Conservation (phyloP, 805 yeast genomes). For the Myxozyma neotropica region DNA sequence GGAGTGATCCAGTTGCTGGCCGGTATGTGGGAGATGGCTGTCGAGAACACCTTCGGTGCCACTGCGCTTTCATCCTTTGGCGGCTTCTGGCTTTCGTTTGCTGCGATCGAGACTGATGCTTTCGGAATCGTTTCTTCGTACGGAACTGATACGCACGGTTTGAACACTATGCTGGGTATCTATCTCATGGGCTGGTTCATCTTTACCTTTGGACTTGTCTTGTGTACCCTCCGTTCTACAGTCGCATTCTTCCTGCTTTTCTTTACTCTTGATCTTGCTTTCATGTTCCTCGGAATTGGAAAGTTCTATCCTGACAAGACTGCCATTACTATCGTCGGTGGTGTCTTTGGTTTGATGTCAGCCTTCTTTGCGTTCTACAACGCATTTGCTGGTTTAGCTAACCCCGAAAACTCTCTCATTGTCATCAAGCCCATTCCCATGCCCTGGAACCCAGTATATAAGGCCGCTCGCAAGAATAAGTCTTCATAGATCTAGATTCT, state of each 20-base stretch:
- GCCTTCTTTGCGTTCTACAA: conserved; percentile 64
- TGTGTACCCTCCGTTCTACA: conserved; percentile 65
- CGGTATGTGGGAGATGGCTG: conserved; percentile 66
- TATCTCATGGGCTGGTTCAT: conserved; percentile 64
- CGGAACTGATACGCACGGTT: conserved; percentile 40
- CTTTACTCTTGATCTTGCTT: conserved; percentile 56
- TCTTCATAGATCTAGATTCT: too few relatives aligned
- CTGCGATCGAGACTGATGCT: conserved; percentile 59
- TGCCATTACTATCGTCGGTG: conserved; percentile 57
- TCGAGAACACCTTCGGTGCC: conserved; percentile 70
- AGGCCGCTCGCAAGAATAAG: conserved; percentile 7
- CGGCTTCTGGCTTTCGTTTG: conserved; percentile 70
- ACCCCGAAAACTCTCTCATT: conserved; percentile 48
- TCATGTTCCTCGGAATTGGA: conserved; percentile 56
- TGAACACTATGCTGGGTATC: conserved; percentile 58
- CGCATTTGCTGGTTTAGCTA: conserved; percentile 65
- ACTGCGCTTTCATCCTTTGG: conserved; percentile 66
- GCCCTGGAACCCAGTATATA: conserved; percentile 29
- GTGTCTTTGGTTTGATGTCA: conserved; percentile 60
- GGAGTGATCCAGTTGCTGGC: conserved; percentile 62
- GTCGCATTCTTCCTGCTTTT: conserved; percentile 63
- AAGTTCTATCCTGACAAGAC: conserved; percentile 45
- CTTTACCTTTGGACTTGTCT: conserved; percentile 57
- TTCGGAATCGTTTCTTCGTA: conserved; percentile 65
- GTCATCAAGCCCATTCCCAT: conserved; percentile 26